phyloP scores from a whole-genome alignment of 2,329 filamentous ascomycete genomes.

The Aspergillus latus region DNA sequence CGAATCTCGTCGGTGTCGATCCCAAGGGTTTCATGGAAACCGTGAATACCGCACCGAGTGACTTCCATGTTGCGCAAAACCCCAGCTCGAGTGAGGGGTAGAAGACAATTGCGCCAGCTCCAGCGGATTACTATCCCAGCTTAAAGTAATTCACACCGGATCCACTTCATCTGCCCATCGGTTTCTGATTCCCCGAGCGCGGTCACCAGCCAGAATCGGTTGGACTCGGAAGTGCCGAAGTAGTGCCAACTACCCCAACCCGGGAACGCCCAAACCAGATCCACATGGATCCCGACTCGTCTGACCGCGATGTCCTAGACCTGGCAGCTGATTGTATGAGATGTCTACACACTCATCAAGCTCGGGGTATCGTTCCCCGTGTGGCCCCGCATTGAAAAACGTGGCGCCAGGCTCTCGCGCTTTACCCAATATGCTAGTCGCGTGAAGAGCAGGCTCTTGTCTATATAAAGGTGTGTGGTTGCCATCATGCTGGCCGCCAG shows the following conservation, averaged over 20 bases:
- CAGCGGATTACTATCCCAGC: not conserved
- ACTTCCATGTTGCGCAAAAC: constrained; percentile 15
- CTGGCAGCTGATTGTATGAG: not conserved
- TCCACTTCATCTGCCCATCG: not conserved
- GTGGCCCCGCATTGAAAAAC: not conserved
- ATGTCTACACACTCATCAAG: not conserved
- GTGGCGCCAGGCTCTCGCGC: not conserved
- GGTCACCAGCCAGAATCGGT: not conserved
- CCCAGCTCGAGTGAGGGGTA: not conserved
- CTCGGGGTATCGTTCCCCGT: constrained; percentile 2
- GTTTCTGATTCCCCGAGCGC: not conserved
- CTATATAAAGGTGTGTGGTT: not conserved
- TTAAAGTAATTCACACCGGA: not conserved
- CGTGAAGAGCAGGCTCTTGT: not conserved
- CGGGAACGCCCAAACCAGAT: not conserved
- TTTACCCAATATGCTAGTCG: not conserved
- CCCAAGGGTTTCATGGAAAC: constrained; percentile 26
- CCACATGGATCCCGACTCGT: not conserved
- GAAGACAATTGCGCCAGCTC: not conserved
- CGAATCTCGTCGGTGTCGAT: constrained; percentile 24
- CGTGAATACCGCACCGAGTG: constrained; percentile 26
- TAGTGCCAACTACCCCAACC: not conserved
- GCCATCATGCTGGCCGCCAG: not conserved
- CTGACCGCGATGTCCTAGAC: not conserved
- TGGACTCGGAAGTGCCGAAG: constrained; percentile 3